Base-by-base conservation (phyloP, 345 rosid species). In the Moricandia arvensis region DNA sequence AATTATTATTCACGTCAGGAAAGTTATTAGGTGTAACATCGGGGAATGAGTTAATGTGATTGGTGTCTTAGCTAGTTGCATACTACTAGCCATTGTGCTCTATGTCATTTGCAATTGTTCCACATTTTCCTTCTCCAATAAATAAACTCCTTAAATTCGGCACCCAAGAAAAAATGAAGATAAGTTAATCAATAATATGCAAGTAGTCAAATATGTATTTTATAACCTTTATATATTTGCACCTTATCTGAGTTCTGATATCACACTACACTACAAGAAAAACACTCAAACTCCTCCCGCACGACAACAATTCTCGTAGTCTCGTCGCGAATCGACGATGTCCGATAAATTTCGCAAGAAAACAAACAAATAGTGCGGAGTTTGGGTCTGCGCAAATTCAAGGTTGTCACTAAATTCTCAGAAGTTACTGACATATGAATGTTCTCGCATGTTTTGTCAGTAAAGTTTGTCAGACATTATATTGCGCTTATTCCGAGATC, bases 31-130 rank as follows among this genome's bases (percentile, higher is more conserved):
- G 31, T 68, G 49, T 47, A 47, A 49, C 47, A 34, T 7, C 0
- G 38, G 54, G 68, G 13, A 7, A 35, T 5, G 16, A 21, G 59
- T 12, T 12, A 76, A 69, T 69, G 71, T 69, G 75, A 76, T 63
- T 76, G 71, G 80, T 24, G 71, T 70, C 75, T 57, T 24, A 6
- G 61, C 61, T 70, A 31, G 60, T 70, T 70, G 71, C 59, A 77
- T 76, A 37, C 76, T n/a, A 64, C 43, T 64, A n/a, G 62, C 51
- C 33, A 64, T 45, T 57, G 61, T n/a, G 67, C 80, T 77, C n/a
- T 77, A 77, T 77, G 80, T 77, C 80, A 77, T 64, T 71, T 45
- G 43, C 62, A 33, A 71, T 64, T 43, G 63, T 71, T 77, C 31
- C 63, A 61, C 74, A 75, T 16, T 8, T 9, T 49, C n/a, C n/a